Evolutionary conservation across 768 basidiomycete species (phyloP).

Genomic region (Suillus bovinus): DNA sequence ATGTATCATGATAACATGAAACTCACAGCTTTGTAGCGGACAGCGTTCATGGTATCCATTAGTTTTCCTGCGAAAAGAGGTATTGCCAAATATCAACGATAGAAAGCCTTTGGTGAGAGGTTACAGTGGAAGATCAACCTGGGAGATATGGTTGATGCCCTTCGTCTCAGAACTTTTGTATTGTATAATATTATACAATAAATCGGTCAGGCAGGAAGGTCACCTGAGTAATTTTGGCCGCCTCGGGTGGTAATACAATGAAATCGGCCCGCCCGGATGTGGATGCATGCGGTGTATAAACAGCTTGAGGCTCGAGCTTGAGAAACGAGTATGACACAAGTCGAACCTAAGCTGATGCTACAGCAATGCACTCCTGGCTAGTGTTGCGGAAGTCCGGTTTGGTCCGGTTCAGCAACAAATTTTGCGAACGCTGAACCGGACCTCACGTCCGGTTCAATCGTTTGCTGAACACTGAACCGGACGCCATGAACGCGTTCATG

Average conservation of each 20-base stretch:
- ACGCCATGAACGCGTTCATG: too few species aligned
- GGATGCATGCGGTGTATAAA: neutral
- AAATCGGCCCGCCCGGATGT: neutral
- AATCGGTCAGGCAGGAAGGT: conserved; percentile 3
- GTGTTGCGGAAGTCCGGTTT: too few species aligned
- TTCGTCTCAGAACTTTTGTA: neutral
- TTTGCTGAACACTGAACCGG: too few species aligned
- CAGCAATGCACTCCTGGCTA: neutral
- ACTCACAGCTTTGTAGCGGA: conserved; percentile 46
- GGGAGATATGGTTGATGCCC: conserved; percentile 11
- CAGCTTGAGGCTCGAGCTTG: neutral
- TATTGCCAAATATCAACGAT: neutral
- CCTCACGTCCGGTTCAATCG: too few species aligned
- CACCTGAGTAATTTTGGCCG: neutral
- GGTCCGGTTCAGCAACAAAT: too few species aligned
- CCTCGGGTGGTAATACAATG: neutral
- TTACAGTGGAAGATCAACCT: conserved; percentile 11
- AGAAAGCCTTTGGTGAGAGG: neutral
- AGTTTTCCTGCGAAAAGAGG: neutral
- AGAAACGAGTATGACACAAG: neutral
- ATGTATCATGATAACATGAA: neutral
- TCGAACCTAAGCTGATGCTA: neutral
- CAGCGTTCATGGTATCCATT: conserved; percentile 43
- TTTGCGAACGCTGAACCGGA: too few species aligned
- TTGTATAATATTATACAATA: conserved; percentile 1